Base-by-base conservation (phyloP, 169 alveolate species). In the Eimeria falciformis region DNA sequence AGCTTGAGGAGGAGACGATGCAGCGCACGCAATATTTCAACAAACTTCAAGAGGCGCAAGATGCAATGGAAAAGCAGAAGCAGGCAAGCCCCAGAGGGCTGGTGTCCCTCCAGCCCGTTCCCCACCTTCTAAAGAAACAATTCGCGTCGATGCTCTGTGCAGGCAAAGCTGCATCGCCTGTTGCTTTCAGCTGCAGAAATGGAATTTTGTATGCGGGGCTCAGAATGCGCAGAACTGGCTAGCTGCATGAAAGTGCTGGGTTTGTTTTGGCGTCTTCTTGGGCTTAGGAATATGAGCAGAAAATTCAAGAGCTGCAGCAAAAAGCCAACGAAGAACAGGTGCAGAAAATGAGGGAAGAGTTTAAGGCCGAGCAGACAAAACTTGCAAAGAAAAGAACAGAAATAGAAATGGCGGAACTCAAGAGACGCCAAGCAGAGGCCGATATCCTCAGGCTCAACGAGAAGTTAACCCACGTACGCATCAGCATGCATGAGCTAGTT, bases 41-140 rank as follows among this genome's bases (percentile, higher is more conserved):
- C 25, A 68, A 83, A 68, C 79, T 81, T 21, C 77, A 73, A 37
- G 94, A 83, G 81, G 84, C 90, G 21, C 65, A 87, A n/a, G 40
- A 21, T 5, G 93, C 93, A 2, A 11, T 84, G 27, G 46, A 56
- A 33, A 45, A 56, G 9, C 58, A 69, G 77, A 79, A 91, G 45
- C 47, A 66, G 55, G 83, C 43, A 18, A 29, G 40, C 40, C 40
- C 40, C 40, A 33, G 40, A 33, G 40, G 40, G 4, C 40, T 33
- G 40, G 40, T 33, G 40, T 33, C 40, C 2, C 40, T 33, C 40
- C 40, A 33, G 40, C 40, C 40, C 40, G 4, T 1, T 33, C 0
- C 40, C 40, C 2, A 2, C 40, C 40, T 33, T 33, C 40, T 33
- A 33, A 33, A 33, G 2, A 33, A 33, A 2, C 40, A 33, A 33